Base-by-base conservation (phyloP, 805 yeast genomes). In the Jamesozyma jinghongensis region DNA sequence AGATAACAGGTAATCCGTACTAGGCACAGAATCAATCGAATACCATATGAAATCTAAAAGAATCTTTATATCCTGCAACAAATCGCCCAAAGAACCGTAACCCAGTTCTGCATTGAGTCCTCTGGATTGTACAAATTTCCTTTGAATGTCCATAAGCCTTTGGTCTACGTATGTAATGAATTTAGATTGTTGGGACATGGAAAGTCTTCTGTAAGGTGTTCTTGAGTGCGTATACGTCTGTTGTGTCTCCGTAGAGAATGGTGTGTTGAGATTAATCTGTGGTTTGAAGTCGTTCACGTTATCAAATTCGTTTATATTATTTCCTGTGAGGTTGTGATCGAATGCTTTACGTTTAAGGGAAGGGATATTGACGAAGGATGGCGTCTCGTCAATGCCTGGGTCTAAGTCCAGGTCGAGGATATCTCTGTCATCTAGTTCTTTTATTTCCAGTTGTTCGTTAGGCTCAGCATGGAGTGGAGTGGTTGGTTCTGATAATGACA, bases 31-130 rank as follows among this genome's bases (percentile, higher is more conserved):
- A 33, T 67, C 69, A 14, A 81, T 65, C 0, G 86, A 77, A 41
- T 70, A 71, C 85, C 85, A 79, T 5, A 83, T 59, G 32, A 84
- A 65, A 36, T 71, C 75, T 3, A 80, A 50, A 2, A 81, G 56
- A 6, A 63, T 58, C 30, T 66, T 65, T 19, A 80, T 51, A 32
- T 78, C 83, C 0, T 40, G 46, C 1, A 74, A 44, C 5, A 79
- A 56, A 3, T 67, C 61, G 1, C 48, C 37, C 10, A 67, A 43
- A 1, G 57, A 45, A 4, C 42, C 31, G 36, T 67, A 62, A 2
- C 62, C 65, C 16, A 46, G 40, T 19, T 51, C 59, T 12, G 57
- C 62, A 20, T 56, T 50, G 17, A 65, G 51, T 0, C 65, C 69
- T 37, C 63, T 58, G n/a, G 67, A 67, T 49, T 68, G 72, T 13